Base-by-base conservation (phyloP, 441 rosid genomes). In the Erodium trifolium region DNA sequence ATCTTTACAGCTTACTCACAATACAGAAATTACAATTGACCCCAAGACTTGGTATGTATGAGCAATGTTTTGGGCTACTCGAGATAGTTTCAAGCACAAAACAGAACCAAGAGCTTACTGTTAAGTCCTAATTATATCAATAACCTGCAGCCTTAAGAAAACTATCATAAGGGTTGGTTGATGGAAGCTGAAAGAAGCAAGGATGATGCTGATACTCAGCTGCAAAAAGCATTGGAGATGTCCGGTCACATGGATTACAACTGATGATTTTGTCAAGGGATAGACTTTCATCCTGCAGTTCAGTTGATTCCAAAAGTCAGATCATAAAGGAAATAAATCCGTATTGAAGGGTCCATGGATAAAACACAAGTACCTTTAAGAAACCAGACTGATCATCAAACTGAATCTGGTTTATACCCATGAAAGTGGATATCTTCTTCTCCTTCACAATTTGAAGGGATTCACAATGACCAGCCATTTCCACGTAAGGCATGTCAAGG, bases 381-480 rank as follows among this genome's bases (percentile, higher is more conserved):
- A 73, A 64, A 39, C 43, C 43, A 5, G 43, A 5, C 43, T 37
- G 11, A 8, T 59, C 66, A 66, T 74, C 67, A 76, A 83, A 73
- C 83, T 70, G 49, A 82, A 75, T 84, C 68, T 74, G 83, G 41
- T 80, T 80, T 55, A 73, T 67, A 63, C 76, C 77, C 84, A 92
- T 78, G 79, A 87, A 77, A 69, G 77, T 81, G 67, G 78, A 79
- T 91, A 92, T 90, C 83, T 84, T 90, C 83, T 83, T 80, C 77
- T 87, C 90, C 78, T 90, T 92, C 69, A 90, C 98, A 67, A 73
- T 71, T n/a, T 82, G 79, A 78, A 92, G 91, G 43, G 95, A 94
- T 72, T 90, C 98, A 31, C 98, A 88, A 49, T 90, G 87, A 55
- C 86, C 87, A 10, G 93, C 95, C 88, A 92, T 87, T 74, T 92